Base-by-base conservation (phyloP, 176 grass and related monocot genomes). In the Oryza coarctata region DNA sequence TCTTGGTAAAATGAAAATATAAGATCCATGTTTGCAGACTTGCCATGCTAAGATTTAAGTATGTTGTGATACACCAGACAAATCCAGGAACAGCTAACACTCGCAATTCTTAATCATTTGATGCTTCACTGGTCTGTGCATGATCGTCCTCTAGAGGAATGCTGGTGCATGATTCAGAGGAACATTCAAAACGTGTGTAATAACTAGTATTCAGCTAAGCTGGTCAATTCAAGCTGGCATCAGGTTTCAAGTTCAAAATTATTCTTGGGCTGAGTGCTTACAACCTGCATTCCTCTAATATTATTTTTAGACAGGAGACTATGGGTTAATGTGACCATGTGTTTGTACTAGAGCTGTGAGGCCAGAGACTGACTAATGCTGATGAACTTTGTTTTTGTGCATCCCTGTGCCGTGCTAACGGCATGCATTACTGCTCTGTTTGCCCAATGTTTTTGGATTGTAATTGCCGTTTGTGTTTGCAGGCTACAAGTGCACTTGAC, bases 401-500 rank as follows among this genome's bases (percentile, higher is more conserved):
- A 27, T 23, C 43, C 43, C 10, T 0, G 30, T 45, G 5, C 22
- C 7, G n/a, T 31, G 29, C 14, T 40, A 45, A 22, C 28, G 36
- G 12, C 22, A 31, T 1, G 22, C 23, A 45, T 40, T 45, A 20
- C 27, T 82, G 36, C 3, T 8, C 15, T 45, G 17, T 35, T 49
- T 13, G 23, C 22, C 73, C 13, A 73, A 10, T 44, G 35, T 29
- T 28, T 22, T 73, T 49, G 40, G 43, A 77, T 36, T n/a, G n/a
- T n/a, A n/a, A n/a, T n/a, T n/a, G n/a, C n/a, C n/a, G n/a, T n/a
- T n/a, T n/a, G 66, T 78, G 40, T 26, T 40, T 66, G 26, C 85
- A 98, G 95, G 95, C 95, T 74, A 98, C 95, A 20, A 98, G 95
- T 77, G 90, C 95, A 66, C 86, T 98, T 79, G 95, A 98, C 39